A percentile compares a stretch with the other conserved stretches of the same genome.
phyloP scores from a whole-genome alignment of 1,139 yeast genomes.

The Spathaspora sp. region DNA sequence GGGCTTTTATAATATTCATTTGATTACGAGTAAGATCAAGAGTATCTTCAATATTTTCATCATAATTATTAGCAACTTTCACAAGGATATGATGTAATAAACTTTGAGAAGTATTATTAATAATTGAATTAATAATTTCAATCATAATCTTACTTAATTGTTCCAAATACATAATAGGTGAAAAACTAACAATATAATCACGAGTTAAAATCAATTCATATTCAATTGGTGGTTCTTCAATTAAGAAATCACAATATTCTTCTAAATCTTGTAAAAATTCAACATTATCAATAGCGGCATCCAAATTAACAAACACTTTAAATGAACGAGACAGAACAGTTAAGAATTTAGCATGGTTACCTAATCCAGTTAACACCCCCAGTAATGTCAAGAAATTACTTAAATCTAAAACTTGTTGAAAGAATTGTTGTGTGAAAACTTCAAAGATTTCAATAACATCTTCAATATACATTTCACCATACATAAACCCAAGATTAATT shows the following conservation, averaged over 20 bases:
- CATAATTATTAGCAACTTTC: conserved; percentile 24
- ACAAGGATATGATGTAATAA: conserved; percentile 32
- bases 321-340: conserved; percentile 26
- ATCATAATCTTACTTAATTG: conserved; percentile 40
- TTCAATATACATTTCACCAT: conserved; percentile 25
- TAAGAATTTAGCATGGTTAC: conserved; percentile 33
- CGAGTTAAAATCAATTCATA: conserved; percentile 27
- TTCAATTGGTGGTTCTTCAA: conserved; percentile 21
- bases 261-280: conserved; percentile 44
- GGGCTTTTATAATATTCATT: conserved; percentile 28
- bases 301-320: conserved; percentile 35
- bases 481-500: conserved; percentile 34
- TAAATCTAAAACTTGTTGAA: conserved; percentile 23
- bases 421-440: conserved; percentile 25
- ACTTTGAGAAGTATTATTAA: conserved; percentile 25
- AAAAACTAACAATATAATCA: conserved; percentile 31
- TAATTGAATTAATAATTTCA: conserved; percentile 29
- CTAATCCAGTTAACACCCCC: conserved; percentile 48
- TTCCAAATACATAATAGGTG: conserved; percentile 49
- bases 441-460: conserved; percentile 31
- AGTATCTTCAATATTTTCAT: conserved; percentile 11
- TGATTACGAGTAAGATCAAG: conserved; percentile 23
- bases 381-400: conserved; percentile 44
- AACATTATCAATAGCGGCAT: conserved; percentile 38
- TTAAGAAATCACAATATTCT: conserved; percentile 28